Base-by-base conservation (phyloP, 129 eudicot genomes). In the Arctium lappa region DNA sequence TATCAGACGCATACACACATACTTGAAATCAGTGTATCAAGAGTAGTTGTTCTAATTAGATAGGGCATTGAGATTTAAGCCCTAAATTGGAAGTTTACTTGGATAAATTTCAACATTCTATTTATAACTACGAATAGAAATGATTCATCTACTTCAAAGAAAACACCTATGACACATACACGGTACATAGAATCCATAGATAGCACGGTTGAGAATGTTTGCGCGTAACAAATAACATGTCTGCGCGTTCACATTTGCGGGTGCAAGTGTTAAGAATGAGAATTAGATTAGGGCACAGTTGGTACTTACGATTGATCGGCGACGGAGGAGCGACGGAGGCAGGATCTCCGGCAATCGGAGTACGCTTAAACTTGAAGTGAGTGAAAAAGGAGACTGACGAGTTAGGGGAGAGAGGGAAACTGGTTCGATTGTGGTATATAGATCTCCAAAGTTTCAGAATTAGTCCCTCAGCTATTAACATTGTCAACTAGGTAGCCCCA, bases 291-390 rank as follows among this genome's bases (percentile, higher is more conserved):
- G 72, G 40, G 60, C 71, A 80, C 62, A 72, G 30, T 4, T 63
- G 31, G 75, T 65, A 82, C 85, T 74, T 82, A 82, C 85, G 75
- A 34, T 75, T 75, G 85, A 39, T 82, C 85, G 48, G 48, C 6
- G 62, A 60, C 32, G 74, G 84, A 62, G 38, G 56, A 31, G 37
- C 69, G 27, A 56, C 65, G 40, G 76, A 16, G 27, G 83, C 38
- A 70, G 72, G 27, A 74, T 74, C 36, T 74, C 80, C 85, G 85
- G 85, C 80, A 16, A 69, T 69, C 75, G 85, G 75, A 74, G 22
- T 44, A 63, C 40, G 75, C 48, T 39, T 63, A 9, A 5, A 39
- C 3, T 30, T 22, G 46, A 71, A 22, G 34, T 22, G 12, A 33
- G 18, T 39, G 60, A 15, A 53, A 53, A 15, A 13, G 65, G 65